These are phyloP conservation scores for Penicillium sp. DNA, from an alignment of 2,329 filamentous ascomycete species.

Conservation along the genomic window DNA sequence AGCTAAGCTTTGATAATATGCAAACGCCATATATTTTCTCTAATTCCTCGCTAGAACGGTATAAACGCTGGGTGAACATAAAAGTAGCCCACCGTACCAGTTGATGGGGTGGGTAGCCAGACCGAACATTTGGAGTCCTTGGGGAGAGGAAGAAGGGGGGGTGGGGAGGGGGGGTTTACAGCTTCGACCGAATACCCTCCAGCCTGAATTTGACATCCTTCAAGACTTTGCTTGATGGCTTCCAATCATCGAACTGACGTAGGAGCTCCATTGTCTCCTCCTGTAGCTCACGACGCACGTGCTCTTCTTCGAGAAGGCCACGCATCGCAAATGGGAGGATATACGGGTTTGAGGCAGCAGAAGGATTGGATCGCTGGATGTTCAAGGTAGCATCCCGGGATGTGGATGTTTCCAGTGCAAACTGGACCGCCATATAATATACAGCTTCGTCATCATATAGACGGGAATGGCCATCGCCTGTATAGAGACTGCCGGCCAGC, in stretches of 20 bases:
- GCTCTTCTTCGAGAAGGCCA: conserved; percentile 85
- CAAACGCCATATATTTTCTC: background rate
- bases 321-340: conserved; percentile 95
- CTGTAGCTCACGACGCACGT: conserved; percentile 78
- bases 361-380: conserved; percentile 51
- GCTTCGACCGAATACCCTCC: conserved; percentile 84
- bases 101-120: background rate
- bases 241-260: conserved; percentile 91
- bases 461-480: conserved; percentile 88
- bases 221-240: conserved; percentile 81
- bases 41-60: conserved; percentile 1
- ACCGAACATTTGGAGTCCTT: background rate
- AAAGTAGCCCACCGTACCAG: background rate
- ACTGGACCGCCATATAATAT: conserved; percentile 75
- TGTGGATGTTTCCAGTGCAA: conserved; percentile 69
- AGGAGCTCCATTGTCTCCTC: conserved; percentile 77
- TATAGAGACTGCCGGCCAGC: conserved; percentile 86
- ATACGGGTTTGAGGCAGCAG: conserved; percentile 69
- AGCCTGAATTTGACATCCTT: conserved; percentile 95
- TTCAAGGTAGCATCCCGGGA: conserved; percentile 51
- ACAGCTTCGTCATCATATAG: conserved; percentile 88
- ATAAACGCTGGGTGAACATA: background rate
- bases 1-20: background rate
- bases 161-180: conserved; percentile 52
- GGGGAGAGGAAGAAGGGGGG: background rate